Conservation (phyloP, 129 eudicot species). For the Pittosporum tobira region DNA sequence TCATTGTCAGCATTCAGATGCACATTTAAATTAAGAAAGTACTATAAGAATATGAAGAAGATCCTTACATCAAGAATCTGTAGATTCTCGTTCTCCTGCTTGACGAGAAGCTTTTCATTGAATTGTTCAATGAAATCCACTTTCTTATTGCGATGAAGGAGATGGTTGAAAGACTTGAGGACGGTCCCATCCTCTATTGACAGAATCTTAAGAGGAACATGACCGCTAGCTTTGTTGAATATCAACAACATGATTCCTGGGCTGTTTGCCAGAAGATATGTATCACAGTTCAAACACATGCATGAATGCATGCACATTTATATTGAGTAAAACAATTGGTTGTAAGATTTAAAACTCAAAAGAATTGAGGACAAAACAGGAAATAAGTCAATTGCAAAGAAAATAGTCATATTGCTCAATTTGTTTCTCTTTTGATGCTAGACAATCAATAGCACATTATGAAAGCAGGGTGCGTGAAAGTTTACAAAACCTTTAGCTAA, state of each 20-base stretch:
- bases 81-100: conserved; percentile 31
- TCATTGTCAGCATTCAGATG: neutral
- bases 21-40: neutral
- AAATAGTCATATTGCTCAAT: too few relatives aligned
- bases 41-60: neutral
- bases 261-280: conserved; percentile 5
- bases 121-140: conserved; percentile 33
- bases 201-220: conserved; percentile 18
- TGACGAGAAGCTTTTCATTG: conserved; percentile 33
- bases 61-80: conserved; percentile 29
- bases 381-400: too few relatives aligned
- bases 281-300: too few relatives aligned
- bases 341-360: too few relatives aligned
- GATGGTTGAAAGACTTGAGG: conserved; percentile 28
- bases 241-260: conserved; percentile 22
- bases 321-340: neutral
- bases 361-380: neutral
- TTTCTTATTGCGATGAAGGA: conserved; percentile 30
- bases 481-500: too few relatives aligned
- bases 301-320: neutral
- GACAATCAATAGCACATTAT: too few relatives aligned
- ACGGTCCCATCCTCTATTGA: conserved; percentile 22
- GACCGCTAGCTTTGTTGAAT: conserved; percentile 16
- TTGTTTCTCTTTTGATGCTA: too few relatives aligned
- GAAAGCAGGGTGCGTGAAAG: too few relatives aligned